Evolutionary conservation across 768 basidiomycete species (phyloP), one percentile per base, ranked within the genome.

Genomic region (Pleurotus giganteus): DNA sequence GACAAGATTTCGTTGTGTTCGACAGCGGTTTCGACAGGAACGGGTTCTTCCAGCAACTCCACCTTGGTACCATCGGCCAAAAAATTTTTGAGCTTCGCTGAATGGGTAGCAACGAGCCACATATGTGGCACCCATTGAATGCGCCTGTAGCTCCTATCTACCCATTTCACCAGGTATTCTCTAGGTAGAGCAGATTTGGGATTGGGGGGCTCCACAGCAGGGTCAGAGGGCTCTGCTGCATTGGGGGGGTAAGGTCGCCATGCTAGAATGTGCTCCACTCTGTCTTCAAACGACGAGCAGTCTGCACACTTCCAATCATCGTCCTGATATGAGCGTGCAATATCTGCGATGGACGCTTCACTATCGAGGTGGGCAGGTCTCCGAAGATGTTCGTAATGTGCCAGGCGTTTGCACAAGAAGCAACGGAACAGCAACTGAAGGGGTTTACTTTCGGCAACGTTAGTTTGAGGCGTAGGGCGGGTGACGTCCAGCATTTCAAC

Each of bases 101-200:
- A 65, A 49, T 82, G 75, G n/a, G 81, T 85, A 8, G 87, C 81
- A 27, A 85, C 73, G 1, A 97, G 74, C 93, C 93, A 98, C 75
- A 88, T 85, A 62, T 98, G 94, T 27, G 93, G 89, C 1, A 97
- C 93, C 94, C 94, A 98, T 66, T 88, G 80, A 9, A 82, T 72
- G 39, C 88, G 82, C 51, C 89, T 75, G 68, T 90, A 98, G 59
- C 93, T 91, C 42, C 88, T 73, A 36, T 78, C 84, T 7, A 69
- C 68, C 93, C 94, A 98, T 67, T 98, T 98, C 53, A 98, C 84
- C 11, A 98, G 83, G 66, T 98, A 98, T 68, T 96, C 92, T 41
- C 95, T 74, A n/a, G 91, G 91, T 13, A 95, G 76, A 29, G 72
- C 61, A 23, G 73, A 66, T 66, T 86, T 94, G 66, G 76, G 76